Base-by-base conservation (phyloP, 2,329 filamentous ascomycete genomes). In the Diaporthe citri region DNA sequence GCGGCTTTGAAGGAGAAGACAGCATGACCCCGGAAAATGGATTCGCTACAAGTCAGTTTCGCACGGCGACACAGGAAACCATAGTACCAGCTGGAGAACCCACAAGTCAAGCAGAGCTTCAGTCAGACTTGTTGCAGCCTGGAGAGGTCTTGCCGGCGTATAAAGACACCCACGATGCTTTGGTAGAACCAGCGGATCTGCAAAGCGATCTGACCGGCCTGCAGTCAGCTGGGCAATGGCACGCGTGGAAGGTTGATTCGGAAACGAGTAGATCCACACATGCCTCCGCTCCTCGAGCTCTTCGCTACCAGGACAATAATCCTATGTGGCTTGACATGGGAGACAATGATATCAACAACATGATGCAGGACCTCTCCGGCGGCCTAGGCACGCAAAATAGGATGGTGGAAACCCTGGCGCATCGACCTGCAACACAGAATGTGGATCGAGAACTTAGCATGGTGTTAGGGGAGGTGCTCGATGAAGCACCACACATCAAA, bases 381-480 rank as follows among this genome's bases (percentile, higher is more conserved):
- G 39, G 8, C 17, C 10, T 28, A 13, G 17, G 0, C 4, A 28
- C 4, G 20, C 34, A 64, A 22, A 22, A 0, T 2, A 25, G 8
- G 1, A 48, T 5, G 9, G 3, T 2, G 60, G 60, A 34, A 13
- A 17, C 1, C 6, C 25, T 46, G 20, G 25, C 1, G 4, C 25
- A 48, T 13, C 60, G 10, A n/a, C 17, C 39, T 13, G 25, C 25
- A 10, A 28, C 20, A 34, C 2, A 31, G 8, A n/a, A 34, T 46
- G 1, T n/a, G 25, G 1, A 15, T 15, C n/a, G 1, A 15, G 7
- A 3, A 4, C 10, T 3, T 15, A 28, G 41, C 3, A n/a, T 48
- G 39, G 41, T 48, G 8, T 7, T 48, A 2, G 41, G 41, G 2
- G 60, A 48, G 39, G 60, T n/a, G 2, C 4, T 15, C 25, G 25